A percentile compares a stretch with the other conserved stretches of the same genome.
phyloP scores from a whole-genome alignment of 2,329 filamentous ascomycete species.

The Ophiostoma fasciatum region DNA sequence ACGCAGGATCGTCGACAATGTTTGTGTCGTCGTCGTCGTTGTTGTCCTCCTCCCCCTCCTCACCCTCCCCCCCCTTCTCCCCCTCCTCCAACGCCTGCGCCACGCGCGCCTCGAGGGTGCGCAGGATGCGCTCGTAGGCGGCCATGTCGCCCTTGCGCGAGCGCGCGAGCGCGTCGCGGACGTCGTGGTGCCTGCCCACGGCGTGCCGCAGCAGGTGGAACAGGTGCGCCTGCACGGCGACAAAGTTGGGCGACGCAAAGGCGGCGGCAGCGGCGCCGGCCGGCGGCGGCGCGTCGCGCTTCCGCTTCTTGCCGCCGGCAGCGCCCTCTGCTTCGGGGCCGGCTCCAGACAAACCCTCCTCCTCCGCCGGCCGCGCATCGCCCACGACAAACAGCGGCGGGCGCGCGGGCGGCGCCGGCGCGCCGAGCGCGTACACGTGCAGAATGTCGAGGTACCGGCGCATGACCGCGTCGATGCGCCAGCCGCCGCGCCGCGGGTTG shows the following conservation, averaged over 20 bases:
- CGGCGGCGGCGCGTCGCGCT: conserved; percentile 15
- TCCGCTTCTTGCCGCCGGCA: conserved; percentile 30
- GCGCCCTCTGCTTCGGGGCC: not conserved
- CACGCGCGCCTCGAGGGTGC: conserved; percentile 60
- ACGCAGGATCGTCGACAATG: conserved; percentile 30
- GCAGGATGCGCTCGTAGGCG: conserved; percentile 62
- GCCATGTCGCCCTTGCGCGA: conserved; percentile 55
- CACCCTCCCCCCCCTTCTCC: conserved; percentile 45
- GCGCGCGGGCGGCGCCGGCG: conserved; percentile 47
- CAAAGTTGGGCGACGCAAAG: conserved; percentile 44
- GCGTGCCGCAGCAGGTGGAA: conserved; percentile 83
- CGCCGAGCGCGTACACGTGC: conserved; percentile 57
- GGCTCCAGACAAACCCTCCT: too few relatives aligned
- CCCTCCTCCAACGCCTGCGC: conserved; percentile 59
- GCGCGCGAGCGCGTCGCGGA: conserved; percentile 70
- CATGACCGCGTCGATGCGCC: conserved; percentile 74
- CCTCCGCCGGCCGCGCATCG: conserved; percentile 26
- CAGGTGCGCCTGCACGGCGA: conserved; percentile 76
- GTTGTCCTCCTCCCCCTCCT: conserved; percentile 29
- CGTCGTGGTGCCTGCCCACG: conserved; percentile 63
- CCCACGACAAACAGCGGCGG: conserved; percentile 59
- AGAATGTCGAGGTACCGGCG: conserved; percentile 85
- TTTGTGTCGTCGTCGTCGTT: conserved; percentile 15
- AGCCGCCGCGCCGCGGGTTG: conserved; percentile 58
- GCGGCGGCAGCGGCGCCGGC: conserved; percentile 7